Base-by-base conservation (phyloP, 352 stramenopile genomes). In the Pythium rhizo-oryzae region DNA sequence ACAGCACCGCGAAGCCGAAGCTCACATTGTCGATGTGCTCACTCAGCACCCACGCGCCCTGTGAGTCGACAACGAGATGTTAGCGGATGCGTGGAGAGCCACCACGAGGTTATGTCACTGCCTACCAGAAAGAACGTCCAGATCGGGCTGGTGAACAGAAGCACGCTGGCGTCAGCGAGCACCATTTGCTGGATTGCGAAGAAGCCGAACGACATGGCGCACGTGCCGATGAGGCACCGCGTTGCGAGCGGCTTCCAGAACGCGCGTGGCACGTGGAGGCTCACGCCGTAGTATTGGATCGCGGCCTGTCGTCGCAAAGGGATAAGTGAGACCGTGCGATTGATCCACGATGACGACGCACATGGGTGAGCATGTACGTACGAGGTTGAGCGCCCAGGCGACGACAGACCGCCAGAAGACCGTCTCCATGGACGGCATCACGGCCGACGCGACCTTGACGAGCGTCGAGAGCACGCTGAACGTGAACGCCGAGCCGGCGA, bases 401-500 rank as follows among this genome's bases (percentile, higher is more conserved):
- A 87, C 74, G 41, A 84, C 62, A 7, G 78, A 85, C 16, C 80
- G 81, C 82, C 82, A 93, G 62, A 90, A 93, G 53, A 91, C 70
- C 21, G 71, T 82, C 63, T 93, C 82, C 63, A 89, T 82, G 16
- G 77, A 75, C 39, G 81, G 70, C 63, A 93, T 72, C n/a, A 76
- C 77, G 41, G 78, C 71, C 12, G 74, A 70, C 41, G 72, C 75
- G 39, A 79, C 81, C 64, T 90, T 89, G 70, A 86, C 73, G n/a
- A 90, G 70, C 16, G 74, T 78, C 24, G 81, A 78, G 58, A 90
- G 80, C 59, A 86, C 74, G 46, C 82, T 91, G 62, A 80, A 80
- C 47, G 83, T 74, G 59, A 91, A 73, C 16, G 82, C 81, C 37
- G 84, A 89, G 11, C 74, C 74, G 19, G 91, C 82, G 35, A 90